phyloP scores from a whole-genome alignment of 202 grass and related monocot genomes.

The Musa balbisiana region DNA sequence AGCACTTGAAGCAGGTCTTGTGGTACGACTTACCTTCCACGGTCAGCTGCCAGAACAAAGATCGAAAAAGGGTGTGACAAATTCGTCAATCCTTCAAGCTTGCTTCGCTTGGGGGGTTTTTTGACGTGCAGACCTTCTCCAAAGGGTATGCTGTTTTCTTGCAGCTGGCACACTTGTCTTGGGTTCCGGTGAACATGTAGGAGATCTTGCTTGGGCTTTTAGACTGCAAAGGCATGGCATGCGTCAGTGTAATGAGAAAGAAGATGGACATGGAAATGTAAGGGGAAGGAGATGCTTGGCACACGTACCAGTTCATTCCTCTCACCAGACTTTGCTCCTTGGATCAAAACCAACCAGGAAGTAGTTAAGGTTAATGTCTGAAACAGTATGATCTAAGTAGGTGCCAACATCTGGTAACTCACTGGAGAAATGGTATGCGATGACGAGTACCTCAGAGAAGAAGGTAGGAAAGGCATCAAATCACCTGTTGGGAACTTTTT shows the following conservation, averaged over 20 bases:
- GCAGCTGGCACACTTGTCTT: constrained; percentile 60
- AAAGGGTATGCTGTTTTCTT: constrained; percentile 58
- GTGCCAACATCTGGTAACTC: background rate
- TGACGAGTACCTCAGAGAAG: no score
- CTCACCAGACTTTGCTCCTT: constrained; percentile 2
- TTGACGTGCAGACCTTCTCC: constrained; percentile 43
- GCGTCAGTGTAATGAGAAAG: constrained; percentile 13
- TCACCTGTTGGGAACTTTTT: constrained; percentile 50
- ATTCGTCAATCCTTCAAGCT: no score
- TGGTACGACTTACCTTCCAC: constrained; percentile 35
- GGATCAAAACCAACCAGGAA: background rate
- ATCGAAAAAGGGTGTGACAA: background rate
- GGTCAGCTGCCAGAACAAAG: constrained; percentile 27
- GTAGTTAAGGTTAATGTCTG: no score
- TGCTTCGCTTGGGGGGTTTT: no score
- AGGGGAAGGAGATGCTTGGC: background rate
- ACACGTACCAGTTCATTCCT: constrained; percentile 1
- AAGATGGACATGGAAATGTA: background rate
- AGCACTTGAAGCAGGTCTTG: constrained; percentile 56
- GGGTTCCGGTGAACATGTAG: constrained; percentile 53
- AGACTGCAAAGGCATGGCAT: constrained; percentile 21
- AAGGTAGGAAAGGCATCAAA: no score
- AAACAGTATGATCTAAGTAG: constrained; percentile 1
- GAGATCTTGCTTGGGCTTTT: constrained; percentile 56
- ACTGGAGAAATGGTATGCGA: background rate